Conservation (phyloP, 2,329 filamentous ascomycete species). For the Penicillium sp. region DNA sequence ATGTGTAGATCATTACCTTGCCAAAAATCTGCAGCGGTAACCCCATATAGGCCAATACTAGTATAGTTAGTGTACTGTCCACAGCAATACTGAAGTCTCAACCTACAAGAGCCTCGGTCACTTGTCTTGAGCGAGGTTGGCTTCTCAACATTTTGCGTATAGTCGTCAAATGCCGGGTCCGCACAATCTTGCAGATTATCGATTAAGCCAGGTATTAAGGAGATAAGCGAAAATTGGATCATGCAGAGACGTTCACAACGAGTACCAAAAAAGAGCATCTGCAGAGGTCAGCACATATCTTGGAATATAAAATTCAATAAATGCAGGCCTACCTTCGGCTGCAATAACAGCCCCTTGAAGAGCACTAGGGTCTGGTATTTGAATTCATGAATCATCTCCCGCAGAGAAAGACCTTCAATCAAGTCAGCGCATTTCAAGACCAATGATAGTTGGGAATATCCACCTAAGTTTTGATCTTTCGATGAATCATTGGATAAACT, state of each 20-base stretch:
- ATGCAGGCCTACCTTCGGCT: slow-evolving; percentile 72
- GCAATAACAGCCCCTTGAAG: slow-evolving; percentile 88
- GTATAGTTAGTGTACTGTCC: slow-evolving; percentile 21
- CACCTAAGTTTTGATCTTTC: slow-evolving; percentile 82
- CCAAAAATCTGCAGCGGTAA: slow-evolving; percentile 93
- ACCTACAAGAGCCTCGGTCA: slow-evolving; percentile 73
- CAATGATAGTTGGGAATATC: slow-evolving; percentile 33
- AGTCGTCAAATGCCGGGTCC: slow-evolving; percentile 84
- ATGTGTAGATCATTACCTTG: slow-evolving; percentile 56
- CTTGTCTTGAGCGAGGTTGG: slow-evolving; percentile 88
- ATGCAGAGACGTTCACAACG: slow-evolving; percentile 94
- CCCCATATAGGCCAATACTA: slow-evolving; percentile 88
- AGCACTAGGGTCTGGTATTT: slow-evolving; percentile 91
- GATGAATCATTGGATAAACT: slow-evolving; percentile 64
- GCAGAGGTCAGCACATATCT: slow-evolving; percentile 12
- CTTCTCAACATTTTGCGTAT: slow-evolving; percentile 71
- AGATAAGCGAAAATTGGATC: slow-evolving; percentile 96
- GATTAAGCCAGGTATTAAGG: slow-evolving; percentile 88
- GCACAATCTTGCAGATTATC: slow-evolving; percentile 92
- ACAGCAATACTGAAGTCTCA: background rate
- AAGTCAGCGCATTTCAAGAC: slow-evolving; percentile 10
- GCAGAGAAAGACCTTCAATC: slow-evolving; percentile 64
- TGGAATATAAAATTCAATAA: background rate
- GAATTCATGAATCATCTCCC: slow-evolving; percentile 92
- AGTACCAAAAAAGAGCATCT: slow-evolving; percentile 99